Conservation (phyloP, 352 stramenopile species). For the Aphanomyces astaci region DNA sequence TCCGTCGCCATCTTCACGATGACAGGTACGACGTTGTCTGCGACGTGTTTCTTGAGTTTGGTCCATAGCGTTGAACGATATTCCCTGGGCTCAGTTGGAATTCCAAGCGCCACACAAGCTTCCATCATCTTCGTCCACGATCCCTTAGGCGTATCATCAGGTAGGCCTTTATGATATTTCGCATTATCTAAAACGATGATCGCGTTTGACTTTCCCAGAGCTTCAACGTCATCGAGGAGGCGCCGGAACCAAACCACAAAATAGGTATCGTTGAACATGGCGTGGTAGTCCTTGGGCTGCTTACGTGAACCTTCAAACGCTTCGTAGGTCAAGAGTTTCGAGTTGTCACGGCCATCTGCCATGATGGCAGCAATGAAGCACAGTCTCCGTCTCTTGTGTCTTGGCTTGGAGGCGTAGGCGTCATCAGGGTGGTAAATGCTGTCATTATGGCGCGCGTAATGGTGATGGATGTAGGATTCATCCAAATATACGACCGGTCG, state of each 20-base stretch:
- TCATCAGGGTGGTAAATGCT: background rate
- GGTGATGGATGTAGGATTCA: background rate
- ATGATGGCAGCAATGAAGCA: background rate
- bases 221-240: background rate
- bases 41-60: background rate
- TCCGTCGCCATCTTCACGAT: background rate
- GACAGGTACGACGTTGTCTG: background rate
- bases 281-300: background rate
- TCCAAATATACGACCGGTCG: background rate
- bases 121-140: background rate
- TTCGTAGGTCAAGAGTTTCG: background rate
- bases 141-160: background rate
- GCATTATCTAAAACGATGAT: background rate
- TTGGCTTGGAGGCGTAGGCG: background rate
- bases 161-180: background rate
- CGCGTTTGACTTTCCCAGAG: background rate
- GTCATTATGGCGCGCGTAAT: too few species aligned
- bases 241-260: background rate
- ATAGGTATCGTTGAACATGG: background rate
- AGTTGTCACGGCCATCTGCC: background rate
- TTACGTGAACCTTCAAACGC: background rate
- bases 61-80: background rate
- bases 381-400: background rate
- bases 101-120: background rate
- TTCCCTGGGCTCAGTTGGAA: background rate